Conservation (phyloP, 2,329 filamentous ascomycete genomes). For the Berkeleyomyces basicola region DNA sequence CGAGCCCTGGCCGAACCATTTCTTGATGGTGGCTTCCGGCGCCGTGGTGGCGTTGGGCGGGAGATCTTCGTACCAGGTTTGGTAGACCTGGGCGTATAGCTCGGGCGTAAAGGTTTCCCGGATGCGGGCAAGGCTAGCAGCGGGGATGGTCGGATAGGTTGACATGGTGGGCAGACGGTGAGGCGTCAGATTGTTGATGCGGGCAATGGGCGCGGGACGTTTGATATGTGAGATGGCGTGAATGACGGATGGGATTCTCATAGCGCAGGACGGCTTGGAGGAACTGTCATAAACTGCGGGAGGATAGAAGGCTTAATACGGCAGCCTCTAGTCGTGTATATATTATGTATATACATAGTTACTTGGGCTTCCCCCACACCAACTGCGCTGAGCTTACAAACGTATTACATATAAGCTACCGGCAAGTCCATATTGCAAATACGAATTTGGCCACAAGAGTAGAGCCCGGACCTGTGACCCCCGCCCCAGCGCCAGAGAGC, state of each 20-base stretch:
- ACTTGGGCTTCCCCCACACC: too few species aligned
- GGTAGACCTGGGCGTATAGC: constrained; percentile 6
- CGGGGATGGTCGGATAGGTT: neutral
- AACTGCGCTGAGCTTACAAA: too few species aligned
- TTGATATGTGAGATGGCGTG: neutral
- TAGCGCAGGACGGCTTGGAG: neutral
- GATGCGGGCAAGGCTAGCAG: neutral
- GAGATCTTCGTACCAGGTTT: constrained; percentile 11
- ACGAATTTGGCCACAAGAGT: neutral
- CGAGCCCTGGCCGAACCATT: constrained; percentile 13
- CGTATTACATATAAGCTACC: neutral
- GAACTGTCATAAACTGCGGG: neutral
- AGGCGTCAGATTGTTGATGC: neutral
- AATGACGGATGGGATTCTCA: neutral
- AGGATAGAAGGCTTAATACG: neutral
- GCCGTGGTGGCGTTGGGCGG: neutral
- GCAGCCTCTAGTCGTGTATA: neutral
- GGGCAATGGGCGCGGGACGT: neutral
- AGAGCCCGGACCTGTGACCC: neutral
- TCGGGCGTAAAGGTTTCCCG: constrained; percentile 6
- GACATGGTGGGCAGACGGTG: neutral
- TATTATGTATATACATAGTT: too few species aligned
- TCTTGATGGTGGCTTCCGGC: neutral
- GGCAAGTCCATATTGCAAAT: neutral
- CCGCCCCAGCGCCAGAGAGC: too few species aligned